Percentiles rank a stretch among this genome's conserved stretches.
phyloP scores from a whole-genome alignment of 257 asterid genomes.

The Fraxinus americana region DNA sequence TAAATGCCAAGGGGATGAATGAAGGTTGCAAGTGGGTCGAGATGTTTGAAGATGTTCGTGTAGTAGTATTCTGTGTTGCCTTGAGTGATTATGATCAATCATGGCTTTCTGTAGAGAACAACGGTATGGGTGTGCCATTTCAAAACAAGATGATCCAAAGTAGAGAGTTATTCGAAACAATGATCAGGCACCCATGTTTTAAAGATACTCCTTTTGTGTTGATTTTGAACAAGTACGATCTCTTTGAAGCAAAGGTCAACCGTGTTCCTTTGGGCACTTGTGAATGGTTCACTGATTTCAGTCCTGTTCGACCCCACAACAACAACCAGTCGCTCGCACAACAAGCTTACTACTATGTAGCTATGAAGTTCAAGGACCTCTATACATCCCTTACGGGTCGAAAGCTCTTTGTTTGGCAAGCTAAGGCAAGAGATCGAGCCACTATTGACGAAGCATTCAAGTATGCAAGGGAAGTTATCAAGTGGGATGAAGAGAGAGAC shows the following conservation, averaged over 20 bases:
- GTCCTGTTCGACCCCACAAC: slow-evolving; percentile 68
- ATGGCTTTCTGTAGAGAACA: slow-evolving; percentile 46
- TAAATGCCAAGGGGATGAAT: slow-evolving; percentile 80
- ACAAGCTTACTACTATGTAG: slow-evolving; percentile 85
- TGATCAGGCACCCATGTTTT: slow-evolving; percentile 75
- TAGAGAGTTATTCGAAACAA: slow-evolving; percentile 68
- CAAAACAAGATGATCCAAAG: slow-evolving; percentile 89
- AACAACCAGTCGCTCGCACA: slow-evolving; percentile 79
- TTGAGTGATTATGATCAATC: slow-evolving; percentile 82
- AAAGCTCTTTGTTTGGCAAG: slow-evolving; percentile 87
- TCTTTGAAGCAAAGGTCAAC: slow-evolving; percentile 77
- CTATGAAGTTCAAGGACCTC: slow-evolving; percentile 92
- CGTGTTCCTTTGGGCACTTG: slow-evolving; percentile 65
- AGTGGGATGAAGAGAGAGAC: slow-evolving; percentile 91
- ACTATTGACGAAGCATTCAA: slow-evolving; percentile 87
- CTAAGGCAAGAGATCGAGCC: slow-evolving; percentile 71
- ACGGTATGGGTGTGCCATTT: slow-evolving; percentile 36
- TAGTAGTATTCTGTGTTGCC: slow-evolving; percentile 72
- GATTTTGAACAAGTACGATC: slow-evolving; percentile 81
- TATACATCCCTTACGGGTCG: slow-evolving; percentile 64
- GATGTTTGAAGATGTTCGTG: slow-evolving; percentile 95
- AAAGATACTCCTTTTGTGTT: slow-evolving; percentile 75
- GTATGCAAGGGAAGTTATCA: slow-evolving; percentile 78
- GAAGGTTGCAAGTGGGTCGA: slow-evolving; percentile 98
- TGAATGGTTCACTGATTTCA: slow-evolving; percentile 81